Evolutionary conservation across 164 flowering plant species (phyloP), one percentile per base, ranked within the genome.

Genomic region (Umbilicus rupestris): DNA sequence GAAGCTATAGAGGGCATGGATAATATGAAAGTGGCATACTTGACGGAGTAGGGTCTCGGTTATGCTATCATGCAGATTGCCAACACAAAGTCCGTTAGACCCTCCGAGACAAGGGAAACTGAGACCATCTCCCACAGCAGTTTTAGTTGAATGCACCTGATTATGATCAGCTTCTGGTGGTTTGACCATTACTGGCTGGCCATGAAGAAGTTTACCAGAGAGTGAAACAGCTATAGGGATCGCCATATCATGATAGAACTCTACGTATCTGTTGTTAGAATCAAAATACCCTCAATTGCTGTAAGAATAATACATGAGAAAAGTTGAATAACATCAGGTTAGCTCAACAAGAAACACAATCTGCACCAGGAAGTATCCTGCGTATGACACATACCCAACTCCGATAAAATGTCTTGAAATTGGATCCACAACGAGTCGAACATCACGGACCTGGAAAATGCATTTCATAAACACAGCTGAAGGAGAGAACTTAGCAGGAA

Each of bases 391-490:
- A 76, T 94, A 94, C 98, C 98, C 98, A 78, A 94, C 96, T 77
- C 99, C 99, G 68, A 91, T 91, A 65, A 96, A 94, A 16, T 96
- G 83, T 75, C 99, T 82, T 42, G 96, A 87, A 69, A 89, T 94
- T 46, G 97, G 82, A 62, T 94, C 97, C 99, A 91, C 89, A 69
- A 94, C 90, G 62, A 94, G 76, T 22, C 90, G 83, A 1, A 94
- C 99, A 80, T 91, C 99, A 72, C 98, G 83, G 66, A 94, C 98
- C 98, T 94, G 81, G 66, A 79, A 71, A 77, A 22, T 7, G 33
- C 59, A 28, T 65, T 65, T 70, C 1, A 11, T 35, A 16, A 66
- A 41, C 33, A 55, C 15, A 22, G 12, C 7, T 26, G 58, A 24
- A 22, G 24, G 16, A 52, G 11, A 24, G 11, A 50, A 50, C 57